Conservation (phyloP, 768 basidiomycete genomes). For the Daedaleopsis sinensis region DNA sequence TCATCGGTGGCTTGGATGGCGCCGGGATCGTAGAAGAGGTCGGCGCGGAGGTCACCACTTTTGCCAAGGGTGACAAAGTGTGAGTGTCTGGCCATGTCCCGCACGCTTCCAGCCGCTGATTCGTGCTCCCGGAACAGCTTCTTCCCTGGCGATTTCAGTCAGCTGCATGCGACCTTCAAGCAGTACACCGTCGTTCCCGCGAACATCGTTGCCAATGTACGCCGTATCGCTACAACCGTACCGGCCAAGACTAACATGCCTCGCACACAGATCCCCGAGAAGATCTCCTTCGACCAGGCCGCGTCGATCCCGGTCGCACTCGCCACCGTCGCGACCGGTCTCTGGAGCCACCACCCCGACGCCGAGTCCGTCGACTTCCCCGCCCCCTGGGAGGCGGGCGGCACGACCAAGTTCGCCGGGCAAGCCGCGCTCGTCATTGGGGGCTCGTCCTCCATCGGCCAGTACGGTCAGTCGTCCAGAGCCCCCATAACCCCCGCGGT, state of each 20-base stretch:
- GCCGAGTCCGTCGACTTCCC: constrained; percentile 8
- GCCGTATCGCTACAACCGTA: constrained; percentile 25
- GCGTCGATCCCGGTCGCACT: constrained; percentile 11
- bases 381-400: constrained; percentile 21
- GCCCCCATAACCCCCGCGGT: too few species aligned
- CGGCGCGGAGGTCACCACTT: constrained; percentile 28
- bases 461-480: neutral
- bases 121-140: neutral
- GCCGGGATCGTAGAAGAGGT: constrained; percentile 35
- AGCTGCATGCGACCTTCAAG: constrained; percentile 21
- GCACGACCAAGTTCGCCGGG: constrained; percentile 16
- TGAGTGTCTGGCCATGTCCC: constrained; percentile 30
- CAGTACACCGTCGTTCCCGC: constrained; percentile 25
- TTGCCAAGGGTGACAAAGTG: constrained; percentile 34
- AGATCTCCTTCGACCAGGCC: constrained; percentile 13
- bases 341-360: constrained; percentile 30
- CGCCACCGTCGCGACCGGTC: constrained; percentile 4
- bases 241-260: constrained; percentile 23
- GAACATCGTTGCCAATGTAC: constrained; percentile 25
- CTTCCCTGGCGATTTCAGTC: constrained; percentile 6
- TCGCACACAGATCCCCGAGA: constrained; percentile 19
- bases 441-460: constrained; percentile 26
- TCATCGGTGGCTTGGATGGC: constrained; percentile 32
- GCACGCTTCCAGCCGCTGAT: neutral
- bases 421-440: constrained; percentile 24